Percentiles rank a stretch among this genome's conserved stretches.
Conservation (phyloP, 345 rosid genomes). For the Eucalyptus virginea region DNA sequence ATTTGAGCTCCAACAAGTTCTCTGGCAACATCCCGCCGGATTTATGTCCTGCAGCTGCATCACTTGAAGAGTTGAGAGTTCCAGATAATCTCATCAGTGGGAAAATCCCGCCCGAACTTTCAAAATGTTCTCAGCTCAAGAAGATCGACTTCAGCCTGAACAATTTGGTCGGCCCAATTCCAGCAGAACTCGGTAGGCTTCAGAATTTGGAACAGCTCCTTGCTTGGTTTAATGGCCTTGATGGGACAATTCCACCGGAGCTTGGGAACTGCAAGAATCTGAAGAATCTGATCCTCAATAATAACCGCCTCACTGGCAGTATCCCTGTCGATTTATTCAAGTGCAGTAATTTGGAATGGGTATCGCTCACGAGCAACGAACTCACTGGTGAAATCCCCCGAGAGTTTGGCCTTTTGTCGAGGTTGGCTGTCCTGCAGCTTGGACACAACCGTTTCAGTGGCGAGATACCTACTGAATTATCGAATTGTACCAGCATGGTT, state of each 20-base stretch:
- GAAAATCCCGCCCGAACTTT: conserved; percentile 55
- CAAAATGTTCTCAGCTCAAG: conserved; percentile 63
- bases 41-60: conserved; percentile 73
- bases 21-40: conserved; percentile 64
- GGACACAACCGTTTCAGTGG: conserved; percentile 85
- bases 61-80: conserved; percentile 68
- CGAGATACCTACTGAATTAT: conserved; percentile 78
- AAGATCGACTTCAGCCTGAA: conserved; percentile 78
- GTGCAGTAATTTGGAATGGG: conserved; percentile 90
- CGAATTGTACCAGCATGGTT: conserved; percentile 71
- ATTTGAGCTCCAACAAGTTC: conserved; percentile 72
- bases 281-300: conserved; percentile 76
- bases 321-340: conserved; percentile 63
- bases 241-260: conserved; percentile 70
- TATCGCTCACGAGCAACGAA: conserved; percentile 79
- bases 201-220: conserved; percentile 76
- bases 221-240: conserved; percentile 81
- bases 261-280: conserved; percentile 61
- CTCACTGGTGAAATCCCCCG: conserved; percentile 54
- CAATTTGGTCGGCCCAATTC: conserved; percentile 73
- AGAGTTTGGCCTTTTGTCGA: conserved; percentile 55
- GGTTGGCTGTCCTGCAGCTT: conserved; percentile 90
- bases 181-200: conserved; percentile 69
- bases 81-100: conserved; percentile 75
- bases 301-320: conserved; percentile 65